Evolutionary conservation across 192 early-diverging fungal species (phyloP), one percentile per base, ranked within the genome.

Genomic region (Rhizoclosmatium sp.): DNA sequence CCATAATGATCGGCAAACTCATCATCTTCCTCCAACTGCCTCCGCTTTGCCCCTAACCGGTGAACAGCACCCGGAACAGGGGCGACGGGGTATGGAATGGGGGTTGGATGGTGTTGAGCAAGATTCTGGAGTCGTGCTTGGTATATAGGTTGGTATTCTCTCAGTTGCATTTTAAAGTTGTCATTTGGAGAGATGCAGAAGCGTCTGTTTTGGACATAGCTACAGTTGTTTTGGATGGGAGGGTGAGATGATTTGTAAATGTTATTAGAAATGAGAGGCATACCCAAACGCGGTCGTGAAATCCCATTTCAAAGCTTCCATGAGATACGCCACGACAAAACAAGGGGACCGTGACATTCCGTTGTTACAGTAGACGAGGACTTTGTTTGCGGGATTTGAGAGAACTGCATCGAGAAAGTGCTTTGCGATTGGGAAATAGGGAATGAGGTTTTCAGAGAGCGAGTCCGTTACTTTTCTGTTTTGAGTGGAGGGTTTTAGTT

Each of bases 291-390:
- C 94, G 21, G 91, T 85, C 39, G 85, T 75, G 66, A 92, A 95
- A 42, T 87, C 87, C 80, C 92, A 78, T 1, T 86, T 81, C 81
- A 91, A 87, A 0, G 86, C 86, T 71, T 92, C 92, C 93, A 98
- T 98, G 49, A 97, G 74, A 84, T 95, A 98, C 2, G 95, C 95
- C 41, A 95, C 91, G 0, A 96, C 93, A 85, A 98, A 94, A 47
- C 93, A 87, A 5, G 96, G 93, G 42, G 91, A 91, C 71, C 95
- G 86, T 3, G 93, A 93, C 65, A 98, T 93, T 9, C 95, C 96
- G 31, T 92, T 84, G 59, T 80, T 87, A 80, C 87, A 89, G 76
- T 86, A 85, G 2, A 89, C 86, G 47, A 89, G 78, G 9, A 88
- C 85, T 10, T 72, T 69, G 40, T 85, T 84, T 7, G 80, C 82